Evolutionary conservation across 164 flowering plant genomes (phyloP).

Genomic region (Annona squamosa): DNA sequence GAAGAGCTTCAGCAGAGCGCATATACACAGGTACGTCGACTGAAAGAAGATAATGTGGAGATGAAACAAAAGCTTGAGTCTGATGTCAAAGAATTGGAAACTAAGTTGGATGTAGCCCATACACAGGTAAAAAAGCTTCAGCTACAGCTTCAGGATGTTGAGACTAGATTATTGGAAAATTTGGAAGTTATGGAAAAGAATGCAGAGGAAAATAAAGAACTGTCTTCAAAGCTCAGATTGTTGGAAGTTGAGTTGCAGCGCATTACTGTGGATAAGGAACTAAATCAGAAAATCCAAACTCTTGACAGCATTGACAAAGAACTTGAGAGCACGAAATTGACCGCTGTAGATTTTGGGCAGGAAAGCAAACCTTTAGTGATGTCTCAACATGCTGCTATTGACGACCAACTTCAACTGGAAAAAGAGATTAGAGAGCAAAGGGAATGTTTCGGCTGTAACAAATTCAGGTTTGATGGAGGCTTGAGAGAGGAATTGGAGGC

Average conservation of each 20-base stretch:
- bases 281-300: slow-evolving; percentile 37
- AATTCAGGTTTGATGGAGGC: slow-evolving; percentile 44
- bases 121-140: slow-evolving; percentile 51
- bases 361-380: slow-evolving; percentile 31
- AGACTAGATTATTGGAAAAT: slow-evolving; percentile 27
- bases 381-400: slow-evolving; percentile 37
- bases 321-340: slow-evolving; percentile 30
- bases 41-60: slow-evolving; percentile 17
- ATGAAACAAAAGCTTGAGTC: slow-evolving; percentile 8
- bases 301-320: slow-evolving; percentile 42
- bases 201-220: slow-evolving; percentile 34
- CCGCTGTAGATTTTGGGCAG: slow-evolving; percentile 21
- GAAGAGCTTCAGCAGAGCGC: slow-evolving; percentile 45
- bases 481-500: slow-evolving; percentile 37
- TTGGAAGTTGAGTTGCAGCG: slow-evolving; percentile 50
- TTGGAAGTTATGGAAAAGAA: slow-evolving; percentile 48
- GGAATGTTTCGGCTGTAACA: slow-evolving; percentile 35
- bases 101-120: slow-evolving; percentile 34
- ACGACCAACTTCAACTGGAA: slow-evolving; percentile 37
- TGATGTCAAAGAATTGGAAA: slow-evolving; percentile 31
- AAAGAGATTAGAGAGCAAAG: slow-evolving; percentile 37
- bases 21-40: slow-evolving; percentile 30
- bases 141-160: slow-evolving; percentile 46
- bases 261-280: slow-evolving; percentile 35
- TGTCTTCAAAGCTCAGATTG: slow-evolving; percentile 36